Conservation (phyloP, 2,329 filamentous ascomycete species). For the Fusarium praegraminearum region DNA sequence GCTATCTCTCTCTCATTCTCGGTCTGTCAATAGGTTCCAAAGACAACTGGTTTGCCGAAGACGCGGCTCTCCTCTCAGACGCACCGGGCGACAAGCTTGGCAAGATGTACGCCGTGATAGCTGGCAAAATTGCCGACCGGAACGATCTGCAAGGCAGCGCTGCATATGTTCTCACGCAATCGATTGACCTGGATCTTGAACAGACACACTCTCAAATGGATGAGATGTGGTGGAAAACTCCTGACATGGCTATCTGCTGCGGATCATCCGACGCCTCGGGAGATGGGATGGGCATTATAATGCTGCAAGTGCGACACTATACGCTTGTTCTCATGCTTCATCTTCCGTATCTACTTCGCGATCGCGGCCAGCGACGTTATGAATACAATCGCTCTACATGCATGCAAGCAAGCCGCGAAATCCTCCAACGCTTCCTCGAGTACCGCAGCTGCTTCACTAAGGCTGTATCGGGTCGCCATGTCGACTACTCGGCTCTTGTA, state of each 20-base stretch:
- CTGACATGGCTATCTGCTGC: slow-evolving; percentile 44
- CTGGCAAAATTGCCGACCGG: slow-evolving; percentile 61
- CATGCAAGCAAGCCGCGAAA: slow-evolving; percentile 63
- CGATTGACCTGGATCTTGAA: slow-evolving; percentile 62
- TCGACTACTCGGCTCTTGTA: slow-evolving; percentile 65
- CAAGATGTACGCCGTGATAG: slow-evolving; percentile 57
- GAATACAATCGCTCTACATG: slow-evolving; percentile 59
- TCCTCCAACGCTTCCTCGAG: slow-evolving; percentile 62
- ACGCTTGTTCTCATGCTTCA: slow-evolving; percentile 65
- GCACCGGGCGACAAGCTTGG: slow-evolving; percentile 59
- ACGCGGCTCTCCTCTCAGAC: slow-evolving; percentile 48
- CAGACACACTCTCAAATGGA: slow-evolving; percentile 52
- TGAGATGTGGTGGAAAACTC: slow-evolving; percentile 62
- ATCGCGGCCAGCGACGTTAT: slow-evolving; percentile 58
- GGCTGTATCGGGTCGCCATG: slow-evolving; percentile 54
- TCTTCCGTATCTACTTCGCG: slow-evolving; percentile 65
- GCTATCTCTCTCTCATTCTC: slow-evolving; percentile 64
- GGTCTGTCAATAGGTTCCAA: slow-evolving; percentile 60
- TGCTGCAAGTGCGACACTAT: slow-evolving; percentile 64
- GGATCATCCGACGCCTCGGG: slow-evolving; percentile 31
- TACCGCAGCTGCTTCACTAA: slow-evolving; percentile 53
- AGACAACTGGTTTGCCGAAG: slow-evolving; percentile 55
- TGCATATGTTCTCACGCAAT: slow-evolving; percentile 56
- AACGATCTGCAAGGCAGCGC: slow-evolving; percentile 55
- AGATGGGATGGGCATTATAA: slow-evolving; percentile 50